A percentile compares a stretch with the other conserved stretches of the same genome.
Conservation (phyloP, 768 basidiomycete genomes). For the Solioccasus polychromus region DNA sequence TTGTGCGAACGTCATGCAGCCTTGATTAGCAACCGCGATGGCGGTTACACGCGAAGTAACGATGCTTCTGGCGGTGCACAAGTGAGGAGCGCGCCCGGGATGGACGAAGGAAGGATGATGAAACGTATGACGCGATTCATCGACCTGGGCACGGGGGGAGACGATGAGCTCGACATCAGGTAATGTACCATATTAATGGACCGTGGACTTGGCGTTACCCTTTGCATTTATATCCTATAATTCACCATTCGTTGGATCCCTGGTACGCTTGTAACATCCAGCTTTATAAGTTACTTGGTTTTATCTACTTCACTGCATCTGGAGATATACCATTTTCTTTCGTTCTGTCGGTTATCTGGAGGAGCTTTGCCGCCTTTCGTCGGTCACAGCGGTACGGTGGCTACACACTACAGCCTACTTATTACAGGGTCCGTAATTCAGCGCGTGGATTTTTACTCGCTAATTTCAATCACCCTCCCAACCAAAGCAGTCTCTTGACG, state of each 20-base stretch:
- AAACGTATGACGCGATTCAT: conserved; percentile 83
- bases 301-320: conserved; percentile 16
- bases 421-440: conserved; percentile 11
- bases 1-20: conserved; percentile 80
- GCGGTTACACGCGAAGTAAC: conserved; percentile 17
- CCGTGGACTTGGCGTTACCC: conserved; percentile 12
- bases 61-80: conserved; percentile 11
- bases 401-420: conserved; percentile 17
- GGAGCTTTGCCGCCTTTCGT: conserved; percentile 6
- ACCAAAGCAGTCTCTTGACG: conserved; percentile 85
- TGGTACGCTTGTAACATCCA: conserved; percentile 17
- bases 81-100: conserved; percentile 7
- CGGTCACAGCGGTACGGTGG: conserved; percentile 11
- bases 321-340: conserved; percentile 23
- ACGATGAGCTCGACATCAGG: conserved; percentile 31
- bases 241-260: conserved; percentile 15
- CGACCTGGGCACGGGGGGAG: conserved; percentile 47
- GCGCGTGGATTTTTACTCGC: neutral
- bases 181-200: conserved; percentile 23
- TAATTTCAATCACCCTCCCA: conserved; percentile 53
- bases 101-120: conserved; percentile 52
- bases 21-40: conserved; percentile 23
- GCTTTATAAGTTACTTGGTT: conserved; percentile 10
- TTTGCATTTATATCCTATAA: conserved; percentile 18
- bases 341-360: conserved; percentile 15